Evolutionary conservation across 75 land plant species (phyloP).

Genomic region (Azolla pinnata): DNA sequence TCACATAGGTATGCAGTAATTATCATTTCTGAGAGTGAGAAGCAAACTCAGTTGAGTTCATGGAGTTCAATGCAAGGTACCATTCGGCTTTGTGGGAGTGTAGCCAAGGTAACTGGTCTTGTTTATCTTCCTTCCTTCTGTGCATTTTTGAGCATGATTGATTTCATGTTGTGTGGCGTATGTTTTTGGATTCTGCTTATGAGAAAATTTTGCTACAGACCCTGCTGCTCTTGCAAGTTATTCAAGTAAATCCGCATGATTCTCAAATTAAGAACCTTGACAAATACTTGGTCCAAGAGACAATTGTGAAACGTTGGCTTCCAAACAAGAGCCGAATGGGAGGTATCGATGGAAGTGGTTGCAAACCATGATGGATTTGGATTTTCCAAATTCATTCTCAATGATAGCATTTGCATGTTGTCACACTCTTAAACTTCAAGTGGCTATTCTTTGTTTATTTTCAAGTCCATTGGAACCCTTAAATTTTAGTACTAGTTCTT

Average conservation of each 20-base stretch:
- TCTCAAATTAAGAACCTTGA: conserved; percentile 18
- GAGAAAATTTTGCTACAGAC: conserved; percentile 18
- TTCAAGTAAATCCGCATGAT: not conserved
- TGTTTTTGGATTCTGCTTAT: not conserved
- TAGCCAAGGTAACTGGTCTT: conserved; percentile 40
- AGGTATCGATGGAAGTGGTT: no score
- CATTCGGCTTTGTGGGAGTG: conserved; percentile 43
- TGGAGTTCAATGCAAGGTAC: conserved; percentile 67
- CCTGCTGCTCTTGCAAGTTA: conserved; percentile 25
- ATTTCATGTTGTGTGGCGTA: not conserved
- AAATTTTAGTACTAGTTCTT: no score
- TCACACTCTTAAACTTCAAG: no score
- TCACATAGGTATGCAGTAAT: conserved; percentile 50
- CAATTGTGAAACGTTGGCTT: conserved; percentile 34
- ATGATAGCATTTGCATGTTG: no score
- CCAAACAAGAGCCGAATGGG: conserved; percentile 30
- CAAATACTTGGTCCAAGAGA: conserved; percentile 18
- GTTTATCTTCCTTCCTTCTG: not conserved
- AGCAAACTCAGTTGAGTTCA: conserved; percentile 32
- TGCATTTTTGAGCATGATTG: not conserved
- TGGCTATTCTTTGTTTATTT: no score
- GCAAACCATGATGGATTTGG: no score
- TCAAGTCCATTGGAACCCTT: no score
- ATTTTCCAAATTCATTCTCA: no score
- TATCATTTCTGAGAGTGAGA: conserved; percentile 26